These are phyloP conservation scores for Plasmodium ovale DNA, from an alignment of 169 alveolate species.

Conservation along the genomic window DNA sequence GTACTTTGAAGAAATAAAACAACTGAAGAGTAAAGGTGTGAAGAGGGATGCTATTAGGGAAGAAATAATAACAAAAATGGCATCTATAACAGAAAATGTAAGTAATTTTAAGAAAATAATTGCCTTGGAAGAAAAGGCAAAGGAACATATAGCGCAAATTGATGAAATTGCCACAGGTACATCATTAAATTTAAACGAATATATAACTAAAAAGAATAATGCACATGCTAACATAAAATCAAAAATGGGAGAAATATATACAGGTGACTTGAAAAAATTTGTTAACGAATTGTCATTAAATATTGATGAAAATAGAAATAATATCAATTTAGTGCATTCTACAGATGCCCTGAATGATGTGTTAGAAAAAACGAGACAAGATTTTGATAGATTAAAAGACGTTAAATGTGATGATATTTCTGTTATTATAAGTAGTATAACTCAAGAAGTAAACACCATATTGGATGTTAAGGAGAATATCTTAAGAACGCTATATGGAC, in stretches of 20 bases:
- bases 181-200: slow-evolving; percentile 1
- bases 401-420: background rate
- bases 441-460: background rate
- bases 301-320: background rate
- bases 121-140: background rate
- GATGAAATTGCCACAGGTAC: slow-evolving; percentile 5
- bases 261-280: background rate
- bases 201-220: slow-evolving; percentile 15
- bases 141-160: background rate
- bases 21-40: background rate
- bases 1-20: slow-evolving; percentile 4
- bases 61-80: slow-evolving; percentile 1
- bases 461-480: slow-evolving; percentile 10
- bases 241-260: background rate
- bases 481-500: slow-evolving; percentile 7
- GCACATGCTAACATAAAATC: slow-evolving; percentile 5
- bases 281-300: background rate
- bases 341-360: background rate
- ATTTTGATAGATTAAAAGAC: slow-evolving; percentile 3
- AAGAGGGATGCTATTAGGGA: background rate
- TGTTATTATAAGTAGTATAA: background rate
- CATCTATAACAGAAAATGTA: slow-evolving; percentile 18
- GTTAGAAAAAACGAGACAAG: background rate
- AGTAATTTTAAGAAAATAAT: slow-evolving; percentile 3
- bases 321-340: background rate